A percentile compares a stretch with the other conserved stretches of the same genome.
Evolutionary conservation across 192 early-diverging fungal genomes (phyloP).

Genomic region (Chytriomyces sp.): DNA sequence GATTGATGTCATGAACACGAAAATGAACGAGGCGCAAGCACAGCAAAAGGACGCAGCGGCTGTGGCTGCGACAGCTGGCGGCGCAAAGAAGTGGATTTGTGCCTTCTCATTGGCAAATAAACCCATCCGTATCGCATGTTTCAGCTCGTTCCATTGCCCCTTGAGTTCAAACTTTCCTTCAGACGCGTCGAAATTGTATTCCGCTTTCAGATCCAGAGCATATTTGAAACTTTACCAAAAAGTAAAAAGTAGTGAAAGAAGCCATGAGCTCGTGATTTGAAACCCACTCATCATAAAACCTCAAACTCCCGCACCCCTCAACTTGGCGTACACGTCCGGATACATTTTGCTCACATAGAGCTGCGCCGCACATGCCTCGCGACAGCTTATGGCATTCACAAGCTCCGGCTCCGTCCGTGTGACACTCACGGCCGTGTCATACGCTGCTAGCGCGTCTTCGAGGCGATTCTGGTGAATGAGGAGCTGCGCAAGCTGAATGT

Average conservation of each 20-base stretch:
- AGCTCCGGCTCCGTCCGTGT: constrained; percentile 90
- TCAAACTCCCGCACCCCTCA: neutral
- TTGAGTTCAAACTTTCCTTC: too few species aligned
- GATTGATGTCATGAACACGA: constrained; percentile 30
- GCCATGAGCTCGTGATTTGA: too few species aligned
- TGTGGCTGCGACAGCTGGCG: too few species aligned
- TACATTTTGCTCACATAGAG: constrained; percentile 11
- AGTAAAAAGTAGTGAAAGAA: neutral
- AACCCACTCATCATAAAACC: too few species aligned
- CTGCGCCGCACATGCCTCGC: constrained; percentile 43
- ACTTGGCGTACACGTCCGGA: constrained; percentile 34
- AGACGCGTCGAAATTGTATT: too few species aligned
- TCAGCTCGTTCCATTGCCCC: neutral
- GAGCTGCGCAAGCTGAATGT: constrained; percentile 74
- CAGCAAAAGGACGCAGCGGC: constrained; percentile 1
- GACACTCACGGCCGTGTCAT: constrained; percentile 75
- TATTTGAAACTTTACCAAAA: neutral
- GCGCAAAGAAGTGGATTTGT: too few species aligned
- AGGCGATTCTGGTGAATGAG: constrained; percentile 71
- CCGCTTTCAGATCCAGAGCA: too few species aligned
- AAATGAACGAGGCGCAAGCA: constrained; percentile 17
- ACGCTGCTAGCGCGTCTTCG: constrained; percentile 80
- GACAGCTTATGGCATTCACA: constrained; percentile 69
- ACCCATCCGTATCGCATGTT: neutral
- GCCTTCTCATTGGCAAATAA: too few species aligned